Percentiles rank a stretch among this genome's conserved stretches.
These are phyloP conservation scores for Bipolaris oryzae DNA, from an alignment of 2,329 filamentous ascomycete genomes.

Conservation along the genomic window DNA sequence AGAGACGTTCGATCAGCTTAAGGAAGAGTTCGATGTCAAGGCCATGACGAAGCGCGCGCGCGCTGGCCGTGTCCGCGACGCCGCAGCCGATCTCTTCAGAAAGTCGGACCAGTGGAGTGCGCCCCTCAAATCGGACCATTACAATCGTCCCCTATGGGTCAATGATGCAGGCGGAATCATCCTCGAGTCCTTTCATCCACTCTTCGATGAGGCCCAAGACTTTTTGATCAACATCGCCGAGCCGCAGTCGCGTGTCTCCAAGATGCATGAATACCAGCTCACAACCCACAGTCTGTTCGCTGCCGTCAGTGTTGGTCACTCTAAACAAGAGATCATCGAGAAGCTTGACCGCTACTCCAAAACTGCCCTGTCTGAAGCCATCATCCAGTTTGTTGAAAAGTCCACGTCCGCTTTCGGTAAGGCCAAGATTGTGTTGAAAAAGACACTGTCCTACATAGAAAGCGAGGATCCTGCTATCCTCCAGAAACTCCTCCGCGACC, in stretches of 20 bases:
- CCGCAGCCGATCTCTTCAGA: conserved; percentile 62
- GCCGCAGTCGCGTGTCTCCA: conserved; percentile 85
- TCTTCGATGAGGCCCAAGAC: conserved; percentile 86
- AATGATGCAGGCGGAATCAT: conserved; percentile 87
- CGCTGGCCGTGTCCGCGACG: conserved; percentile 49
- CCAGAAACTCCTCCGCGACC: conserved; percentile 83
- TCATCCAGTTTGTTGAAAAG: conserved; percentile 78
- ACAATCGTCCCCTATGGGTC: conserved; percentile 91
- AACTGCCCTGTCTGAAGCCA: conserved; percentile 80
- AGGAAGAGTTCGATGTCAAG: conserved; percentile 44
- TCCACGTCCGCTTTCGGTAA: conserved; percentile 94
- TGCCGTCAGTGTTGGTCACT: conserved; percentile 91
- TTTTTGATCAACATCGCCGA: conserved; percentile 96
- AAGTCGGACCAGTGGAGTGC: conserved; percentile 82
- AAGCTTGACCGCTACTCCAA: conserved; percentile 89
- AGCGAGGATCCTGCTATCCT: conserved; percentile 86
- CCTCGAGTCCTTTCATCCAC: conserved; percentile 89
- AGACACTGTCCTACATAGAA: conserved; percentile 93
- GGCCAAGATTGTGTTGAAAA: conserved; percentile 91
- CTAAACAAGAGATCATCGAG: conserved; percentile 86
- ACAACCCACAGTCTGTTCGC: conserved; percentile 94
- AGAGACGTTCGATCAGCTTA: conserved; percentile 57
- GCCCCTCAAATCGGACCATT: conserved; percentile 83
- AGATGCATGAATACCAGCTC: conserved; percentile 91
- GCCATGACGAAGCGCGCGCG: conserved; percentile 41